Base-by-base conservation (phyloP, 2,329 filamentous ascomycete species). In the Microcyclosporella mali region DNA sequence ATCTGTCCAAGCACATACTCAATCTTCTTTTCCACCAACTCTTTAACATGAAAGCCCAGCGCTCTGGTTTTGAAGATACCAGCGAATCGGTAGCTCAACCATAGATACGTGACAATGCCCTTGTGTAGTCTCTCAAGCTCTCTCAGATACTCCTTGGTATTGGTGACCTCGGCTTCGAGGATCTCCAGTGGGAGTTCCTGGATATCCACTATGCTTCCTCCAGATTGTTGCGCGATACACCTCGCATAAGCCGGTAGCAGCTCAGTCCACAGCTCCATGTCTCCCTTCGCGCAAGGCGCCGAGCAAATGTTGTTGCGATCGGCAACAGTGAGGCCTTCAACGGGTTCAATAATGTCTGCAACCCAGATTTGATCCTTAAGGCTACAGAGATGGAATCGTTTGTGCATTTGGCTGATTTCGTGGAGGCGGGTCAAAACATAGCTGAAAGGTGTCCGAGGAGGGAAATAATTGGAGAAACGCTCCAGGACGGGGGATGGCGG, bases 41-140 rank as follows among this genome's bases (percentile, higher is more conserved):
- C 65, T 60, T 95, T 94, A 37, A 87, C 79, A 60, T 95, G 81
- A 51, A 85, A 83, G 0, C 87, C 88, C 33, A 95, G 71, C 1
- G 71, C 71, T 55, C 90, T 79, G 51, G 82, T 85, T 4, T 71
- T 76, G 63, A 95, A 94, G 38, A 94, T 74, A 37, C 86, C 85
- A 3, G 80, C 74, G 63, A 90, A 94, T 6, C 90, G 82, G 65
- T 90, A 97, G 55, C 85, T 90, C 12, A 98, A 73, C 92, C 92
- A 98, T 2, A 94, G 74, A 61, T 97, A 98, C 35, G 89, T 70
- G 33, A 90, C 87, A 29, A 98, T 70, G 19, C 79, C 73, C 56
- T 86, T 85, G 68, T 98, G 92, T 12, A 98, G 72, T 2, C 70
- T 64, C 63, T 98, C 92, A 15, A 97, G 70, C 7, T 72, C 66